Percentiles rank a stretch among this genome's conserved stretches.
Evolutionary conservation across 805 yeast genomes (phyloP).

Genomic region (Spathaspora sp.): DNA sequence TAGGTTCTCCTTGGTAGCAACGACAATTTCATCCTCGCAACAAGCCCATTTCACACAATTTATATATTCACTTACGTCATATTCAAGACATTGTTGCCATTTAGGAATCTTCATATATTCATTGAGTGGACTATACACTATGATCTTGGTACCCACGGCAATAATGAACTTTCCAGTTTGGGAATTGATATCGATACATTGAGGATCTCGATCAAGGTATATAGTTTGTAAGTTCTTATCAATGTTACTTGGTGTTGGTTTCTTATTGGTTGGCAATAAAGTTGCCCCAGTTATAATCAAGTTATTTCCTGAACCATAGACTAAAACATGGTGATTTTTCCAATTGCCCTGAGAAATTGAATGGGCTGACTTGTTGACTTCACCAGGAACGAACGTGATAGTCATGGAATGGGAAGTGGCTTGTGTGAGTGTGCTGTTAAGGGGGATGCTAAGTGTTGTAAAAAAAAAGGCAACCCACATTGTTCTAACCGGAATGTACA

Average conservation of each 20-base stretch:
- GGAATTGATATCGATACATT: slow-evolving; percentile 60
- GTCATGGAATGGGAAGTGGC: too few species aligned
- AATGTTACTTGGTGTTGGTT: slow-evolving; percentile 2
- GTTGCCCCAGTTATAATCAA: slow-evolving; percentile 46
- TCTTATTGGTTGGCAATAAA: slow-evolving; percentile 7
- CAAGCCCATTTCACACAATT: slow-evolving; percentile 55
- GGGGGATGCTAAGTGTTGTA: too few species aligned
- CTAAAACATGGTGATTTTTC: slow-evolving; percentile 60
- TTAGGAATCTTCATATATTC: slow-evolving; percentile 40
- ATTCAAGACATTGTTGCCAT: slow-evolving; percentile 40
- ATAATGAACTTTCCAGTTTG: slow-evolving; percentile 59
- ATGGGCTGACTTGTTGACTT: slow-evolving; percentile 58
- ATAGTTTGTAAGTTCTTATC: slow-evolving; percentile 65
- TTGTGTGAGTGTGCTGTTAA: too few species aligned
- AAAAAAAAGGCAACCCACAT: too few species aligned
- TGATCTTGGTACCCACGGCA: slow-evolving; percentile 40
- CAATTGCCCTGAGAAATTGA: slow-evolving; percentile 60
- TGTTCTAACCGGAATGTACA: too few species aligned
- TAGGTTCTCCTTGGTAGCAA: slow-evolving; percentile 52
- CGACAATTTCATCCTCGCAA: slow-evolving; percentile 49
- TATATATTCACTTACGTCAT: slow-evolving; percentile 18
- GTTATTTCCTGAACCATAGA: slow-evolving; percentile 87
- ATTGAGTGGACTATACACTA: slow-evolving; percentile 55
- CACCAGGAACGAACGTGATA: slow-evolving; percentile 78
- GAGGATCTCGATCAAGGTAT: slow-evolving; percentile 64